Evolutionary conservation across 805 yeast genomes (phyloP).

Genomic region (Candida succiphila): DNA sequence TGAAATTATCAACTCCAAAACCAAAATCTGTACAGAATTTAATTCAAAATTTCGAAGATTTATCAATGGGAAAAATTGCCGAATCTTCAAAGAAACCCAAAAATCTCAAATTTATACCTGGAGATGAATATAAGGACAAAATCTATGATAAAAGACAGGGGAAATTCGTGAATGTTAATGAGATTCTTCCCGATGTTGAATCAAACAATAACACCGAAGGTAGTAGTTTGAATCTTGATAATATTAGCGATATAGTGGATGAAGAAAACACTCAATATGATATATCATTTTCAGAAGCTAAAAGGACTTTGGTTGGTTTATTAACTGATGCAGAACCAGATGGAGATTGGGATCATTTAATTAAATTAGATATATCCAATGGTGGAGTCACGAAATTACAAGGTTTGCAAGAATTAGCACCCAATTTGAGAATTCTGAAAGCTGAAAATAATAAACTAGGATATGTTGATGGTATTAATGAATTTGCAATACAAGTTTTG

Average conservation of each 20-base stretch:
- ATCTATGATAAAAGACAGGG: constrained; percentile 17
- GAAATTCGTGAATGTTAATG: constrained; percentile 14
- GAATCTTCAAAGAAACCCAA: too few relatives aligned
- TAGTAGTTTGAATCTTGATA: constrained; percentile 9
- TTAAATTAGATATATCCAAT: constrained; percentile 25
- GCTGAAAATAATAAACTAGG: constrained; percentile 31
- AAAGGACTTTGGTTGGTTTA: constrained; percentile 31
- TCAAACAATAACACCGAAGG: constrained; percentile 1
- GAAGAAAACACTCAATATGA: constrained; percentile 26
- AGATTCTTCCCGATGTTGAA: constrained; percentile 2
- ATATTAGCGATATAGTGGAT: constrained; percentile 11
- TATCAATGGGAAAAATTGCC: too few relatives aligned
- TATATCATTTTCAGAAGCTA: constrained; percentile 38
- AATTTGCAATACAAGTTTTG: constrained; percentile 25
- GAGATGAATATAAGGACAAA: constrained; percentile 20
- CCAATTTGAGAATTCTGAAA: constrained; percentile 28
- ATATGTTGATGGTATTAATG: constrained; percentile 37
- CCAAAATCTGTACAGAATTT: too few relatives aligned
- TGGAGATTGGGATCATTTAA: constrained; percentile 32
- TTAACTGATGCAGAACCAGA: constrained; percentile 32
- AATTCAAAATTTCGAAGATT: too few relatives aligned
- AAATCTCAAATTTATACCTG: constrained; percentile 19
- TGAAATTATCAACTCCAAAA: too few relatives aligned
- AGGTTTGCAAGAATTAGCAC: constrained; percentile 34
- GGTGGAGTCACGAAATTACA: constrained; percentile 29